A percentile compares a stretch with the other conserved stretches of the same genome.
phyloP scores from a whole-genome alignment of 257 asterid species.

The Marsdenia floribunda region DNA sequence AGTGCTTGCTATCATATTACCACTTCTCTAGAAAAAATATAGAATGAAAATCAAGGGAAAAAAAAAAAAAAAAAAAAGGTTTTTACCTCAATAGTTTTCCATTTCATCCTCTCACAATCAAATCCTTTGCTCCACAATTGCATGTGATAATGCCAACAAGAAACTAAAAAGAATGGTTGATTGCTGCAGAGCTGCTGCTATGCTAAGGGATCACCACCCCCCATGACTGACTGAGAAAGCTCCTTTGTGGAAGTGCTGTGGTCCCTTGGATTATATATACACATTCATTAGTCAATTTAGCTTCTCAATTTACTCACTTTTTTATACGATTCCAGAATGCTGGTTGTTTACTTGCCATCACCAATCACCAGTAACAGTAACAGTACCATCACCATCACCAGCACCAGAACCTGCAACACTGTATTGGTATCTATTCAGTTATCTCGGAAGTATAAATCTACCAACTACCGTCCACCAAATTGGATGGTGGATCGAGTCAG shows the following conservation, averaged over 20 bases:
- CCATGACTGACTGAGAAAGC: background rate
- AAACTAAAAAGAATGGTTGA: background rate
- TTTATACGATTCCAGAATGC: background rate
- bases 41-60: background rate
- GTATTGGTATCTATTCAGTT: background rate
- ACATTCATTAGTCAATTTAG: background rate
- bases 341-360: constrained; percentile 11
- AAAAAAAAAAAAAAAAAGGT: too few relatives aligned
- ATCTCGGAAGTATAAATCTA: background rate
- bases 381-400: constrained; percentile 1
- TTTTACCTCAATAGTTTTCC: too few relatives aligned
- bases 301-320: background rate
- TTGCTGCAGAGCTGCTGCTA: background rate
- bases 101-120: background rate
- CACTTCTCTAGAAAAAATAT: background rate
- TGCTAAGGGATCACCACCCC: background rate
- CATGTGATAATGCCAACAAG: background rate
- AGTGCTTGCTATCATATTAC: background rate
- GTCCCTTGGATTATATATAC: background rate
- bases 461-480: constrained; percentile 26
- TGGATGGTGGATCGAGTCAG: constrained; percentile 41
- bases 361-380: background rate
- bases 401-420: constrained; percentile 5
- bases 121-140: background rate
- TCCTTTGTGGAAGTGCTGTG: background rate